A percentile compares a stretch with the other conserved stretches of the same genome.
Evolutionary conservation across 768 basidiomycete genomes (phyloP).

Genomic region (Kwoniella shandongensis): DNA sequence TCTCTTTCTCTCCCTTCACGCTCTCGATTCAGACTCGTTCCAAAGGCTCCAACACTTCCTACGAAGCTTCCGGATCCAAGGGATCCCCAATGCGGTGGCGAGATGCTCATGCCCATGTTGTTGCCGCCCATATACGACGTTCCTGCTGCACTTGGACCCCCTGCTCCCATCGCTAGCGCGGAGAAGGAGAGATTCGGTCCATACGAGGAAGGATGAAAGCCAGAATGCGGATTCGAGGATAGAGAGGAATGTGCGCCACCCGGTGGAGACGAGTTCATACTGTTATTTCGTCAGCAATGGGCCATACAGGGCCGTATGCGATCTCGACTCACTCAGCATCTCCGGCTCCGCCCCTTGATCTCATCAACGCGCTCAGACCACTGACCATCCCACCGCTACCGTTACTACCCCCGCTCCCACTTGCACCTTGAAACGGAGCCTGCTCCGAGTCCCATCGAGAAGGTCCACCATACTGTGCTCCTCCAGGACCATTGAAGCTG

Average conservation of each 20-base stretch:
- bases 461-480: background rate
- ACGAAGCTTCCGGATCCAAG: slow-evolving; percentile 31
- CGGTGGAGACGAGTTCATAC: slow-evolving; percentile 9
- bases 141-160: slow-evolving; percentile 3
- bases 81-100: slow-evolving; percentile 36
- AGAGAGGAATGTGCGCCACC: slow-evolving; percentile 14
- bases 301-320: background rate
- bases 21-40: slow-evolving; percentile 22
- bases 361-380: slow-evolving; percentile 24
- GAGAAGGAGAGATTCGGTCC: slow-evolving; percentile 23
- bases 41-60: slow-evolving; percentile 36
- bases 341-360: slow-evolving; percentile 8
- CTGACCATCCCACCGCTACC: slow-evolving; percentile 18
- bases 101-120: slow-evolving; percentile 41
- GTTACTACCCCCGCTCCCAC: slow-evolving; percentile 2
- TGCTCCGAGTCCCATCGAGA: slow-evolving; percentile 11
- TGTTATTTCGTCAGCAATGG: background rate
- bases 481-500: background rate
- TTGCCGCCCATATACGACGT: slow-evolving; percentile 12
- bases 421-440: background rate
- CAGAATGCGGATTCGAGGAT: slow-evolving; percentile 27
- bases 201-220: slow-evolving; percentile 26
- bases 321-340: slow-evolving; percentile 12
- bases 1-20: slow-evolving; percentile 37
- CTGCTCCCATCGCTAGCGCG: slow-evolving; percentile 19